A percentile compares a stretch with the other conserved stretches of the same genome.
Conservation (phyloP, 2,329 filamentous ascomycete genomes). For the Aspergillus novoparasiticus region DNA sequence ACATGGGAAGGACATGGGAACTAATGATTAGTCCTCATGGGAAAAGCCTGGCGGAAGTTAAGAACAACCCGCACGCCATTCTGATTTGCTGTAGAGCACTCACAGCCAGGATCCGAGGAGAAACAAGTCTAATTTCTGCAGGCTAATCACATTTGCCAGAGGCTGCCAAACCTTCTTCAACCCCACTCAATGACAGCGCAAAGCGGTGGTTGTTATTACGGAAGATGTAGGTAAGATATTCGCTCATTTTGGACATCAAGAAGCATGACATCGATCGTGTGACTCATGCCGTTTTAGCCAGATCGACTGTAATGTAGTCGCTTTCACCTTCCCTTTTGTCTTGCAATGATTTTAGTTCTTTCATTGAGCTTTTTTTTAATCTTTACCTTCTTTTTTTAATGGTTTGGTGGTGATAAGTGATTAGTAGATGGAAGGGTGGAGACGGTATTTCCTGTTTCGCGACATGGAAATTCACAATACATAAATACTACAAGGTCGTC, state of each 20-base stretch:
- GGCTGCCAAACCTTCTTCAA: conserved; percentile 5
- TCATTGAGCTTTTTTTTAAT: not conserved
- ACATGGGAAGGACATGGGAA: conserved; percentile 17
- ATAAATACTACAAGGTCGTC: not conserved
- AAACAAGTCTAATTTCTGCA: conserved; percentile 17
- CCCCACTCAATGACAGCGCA: conserved; percentile 1
- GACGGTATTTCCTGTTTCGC: not conserved
- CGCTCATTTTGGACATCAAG: not conserved
- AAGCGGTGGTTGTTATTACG: conserved; percentile 1
- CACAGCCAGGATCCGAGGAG: conserved; percentile 9
- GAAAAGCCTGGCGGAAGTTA: conserved; percentile 13
- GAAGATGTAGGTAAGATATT: conserved; percentile 6
- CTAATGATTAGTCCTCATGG: conserved; percentile 12
- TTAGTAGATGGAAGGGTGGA: not conserved
- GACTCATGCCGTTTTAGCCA: conserved; percentile 14
- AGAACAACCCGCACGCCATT: conserved; percentile 5
- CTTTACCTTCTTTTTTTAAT: no score
- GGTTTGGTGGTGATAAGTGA: no score
- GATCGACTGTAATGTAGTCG: not conserved
- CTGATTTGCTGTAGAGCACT: conserved; percentile 14
- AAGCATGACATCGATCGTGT: conserved; percentile 24
- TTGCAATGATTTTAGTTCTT: not conserved
- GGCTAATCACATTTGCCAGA: conserved; percentile 17
- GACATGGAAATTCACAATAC: not conserved
- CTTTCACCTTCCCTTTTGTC: not conserved